Evolutionary conservation across 495 filamentous ascomycete species (phyloP).

Genomic region (Gamarada debralockiae): DNA sequence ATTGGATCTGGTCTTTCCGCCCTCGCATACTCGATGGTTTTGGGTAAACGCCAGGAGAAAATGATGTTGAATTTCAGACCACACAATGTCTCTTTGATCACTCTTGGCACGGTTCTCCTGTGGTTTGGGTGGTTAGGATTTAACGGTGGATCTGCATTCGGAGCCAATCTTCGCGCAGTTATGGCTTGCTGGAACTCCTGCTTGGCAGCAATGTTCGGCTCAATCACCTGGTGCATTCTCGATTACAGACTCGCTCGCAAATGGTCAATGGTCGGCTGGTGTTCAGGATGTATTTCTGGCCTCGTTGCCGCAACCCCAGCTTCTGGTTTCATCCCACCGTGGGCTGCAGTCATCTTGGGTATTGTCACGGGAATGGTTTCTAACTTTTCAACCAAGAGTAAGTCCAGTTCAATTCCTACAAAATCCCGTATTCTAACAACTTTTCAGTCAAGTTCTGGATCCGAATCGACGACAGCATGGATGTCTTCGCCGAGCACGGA

Average conservation of each 20-base stretch:
- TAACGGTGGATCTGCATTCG: conserved; percentile 97
- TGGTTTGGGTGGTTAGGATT: conserved; percentile 99
- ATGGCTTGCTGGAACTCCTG: conserved; percentile 98
- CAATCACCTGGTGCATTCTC: conserved; percentile 85
- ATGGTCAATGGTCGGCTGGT: conserved; percentile 99
- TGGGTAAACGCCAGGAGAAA: conserved; percentile 95
- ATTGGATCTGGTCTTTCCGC: conserved; percentile 92
- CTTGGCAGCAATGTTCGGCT: conserved; percentile 82
- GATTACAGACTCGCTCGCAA: conserved; percentile 94
- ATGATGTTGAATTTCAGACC: conserved; percentile 94
- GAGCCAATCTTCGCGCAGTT: conserved; percentile 88
- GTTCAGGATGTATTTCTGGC: conserved; percentile 87
- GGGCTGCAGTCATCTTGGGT: conserved; percentile 83
- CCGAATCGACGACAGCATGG: conserved; percentile 92
- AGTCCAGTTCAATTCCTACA: background rate
- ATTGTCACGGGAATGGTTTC: conserved; percentile 79
- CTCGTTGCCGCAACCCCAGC: conserved; percentile 90
- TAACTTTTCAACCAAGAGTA: conserved; percentile 91
- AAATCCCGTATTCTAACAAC: conserved; percentile 26
- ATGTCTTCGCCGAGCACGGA: conserved; percentile 97
- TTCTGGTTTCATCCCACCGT: conserved; percentile 83
- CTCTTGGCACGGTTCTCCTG: conserved; percentile 89
- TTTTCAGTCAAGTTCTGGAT: conserved; percentile 85
- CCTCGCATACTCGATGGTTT: conserved; percentile 90
- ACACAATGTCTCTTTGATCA: conserved; percentile 97